These are phyloP conservation scores for Protomyces inouyei DNA, from an alignment of 1,139 yeast species.

Conservation along the genomic window DNA sequence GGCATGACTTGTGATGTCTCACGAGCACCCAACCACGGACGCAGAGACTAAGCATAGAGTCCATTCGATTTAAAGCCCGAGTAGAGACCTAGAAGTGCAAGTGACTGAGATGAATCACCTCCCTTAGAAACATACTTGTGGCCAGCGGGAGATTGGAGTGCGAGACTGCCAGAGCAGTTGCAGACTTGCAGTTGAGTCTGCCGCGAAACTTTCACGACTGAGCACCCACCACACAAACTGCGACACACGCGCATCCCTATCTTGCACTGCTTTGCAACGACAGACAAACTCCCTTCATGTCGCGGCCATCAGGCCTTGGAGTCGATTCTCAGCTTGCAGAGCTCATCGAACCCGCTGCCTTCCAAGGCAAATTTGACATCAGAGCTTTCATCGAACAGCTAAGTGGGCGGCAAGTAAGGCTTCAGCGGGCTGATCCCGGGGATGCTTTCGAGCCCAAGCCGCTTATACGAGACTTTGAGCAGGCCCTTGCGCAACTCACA, in stretches of 20 bases:
- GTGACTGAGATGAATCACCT: too few relatives aligned
- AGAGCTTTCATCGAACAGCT: slow-evolving; percentile 8
- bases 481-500: slow-evolving; percentile 51
- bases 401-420: slow-evolving; percentile 11
- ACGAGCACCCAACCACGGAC: too few relatives aligned
- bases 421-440: slow-evolving; percentile 3
- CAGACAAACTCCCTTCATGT: neutral
- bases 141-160: too few relatives aligned
- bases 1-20: too few relatives aligned
- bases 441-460: slow-evolving; percentile 74
- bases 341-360: slow-evolving; percentile 9
- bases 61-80: too few relatives aligned
- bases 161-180: too few relatives aligned
- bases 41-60: too few relatives aligned
- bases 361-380: slow-evolving; percentile 23
- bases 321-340: slow-evolving; percentile 6
- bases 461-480: slow-evolving; percentile 86
- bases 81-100: too few relatives aligned
- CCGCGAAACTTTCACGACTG: too few relatives aligned
- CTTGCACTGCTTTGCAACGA: neutral
- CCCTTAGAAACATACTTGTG: too few relatives aligned
- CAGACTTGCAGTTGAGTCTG: too few relatives aligned
- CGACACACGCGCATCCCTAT: neutral
- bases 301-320: neutral
- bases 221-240: too few relatives aligned